A percentile compares a stretch with the other conserved stretches of the same genome.
These are phyloP conservation scores for Auricularia sp. DNA, from an alignment of 768 basidiomycete species.

Conservation along the genomic window DNA sequence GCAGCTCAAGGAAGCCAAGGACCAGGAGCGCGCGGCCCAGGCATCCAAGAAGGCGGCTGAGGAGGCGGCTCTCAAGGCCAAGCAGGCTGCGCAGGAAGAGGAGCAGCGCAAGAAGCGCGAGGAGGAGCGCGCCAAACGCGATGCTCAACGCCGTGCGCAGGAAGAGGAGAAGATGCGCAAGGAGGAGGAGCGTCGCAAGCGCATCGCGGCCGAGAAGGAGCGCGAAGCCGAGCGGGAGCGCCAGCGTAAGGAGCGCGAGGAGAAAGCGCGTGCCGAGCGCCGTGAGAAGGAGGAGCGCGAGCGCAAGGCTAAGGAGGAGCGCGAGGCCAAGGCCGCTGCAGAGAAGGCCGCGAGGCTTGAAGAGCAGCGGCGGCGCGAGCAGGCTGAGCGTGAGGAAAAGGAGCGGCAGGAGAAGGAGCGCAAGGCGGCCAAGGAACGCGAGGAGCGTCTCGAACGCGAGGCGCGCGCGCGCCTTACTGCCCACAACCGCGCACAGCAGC, in stretches of 20 bases:
- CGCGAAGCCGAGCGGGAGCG: slow-evolving; percentile 66
- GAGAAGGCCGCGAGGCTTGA: slow-evolving; percentile 32
- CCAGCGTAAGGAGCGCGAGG: slow-evolving; percentile 66
- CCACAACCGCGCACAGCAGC: slow-evolving; percentile 4
- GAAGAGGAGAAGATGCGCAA: slow-evolving; percentile 78
- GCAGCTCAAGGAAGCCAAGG: slow-evolving; percentile 85
- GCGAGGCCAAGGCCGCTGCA: slow-evolving; percentile 42
- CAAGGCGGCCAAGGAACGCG: slow-evolving; percentile 52
- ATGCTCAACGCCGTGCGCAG: slow-evolving; percentile 59
- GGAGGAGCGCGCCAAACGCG: slow-evolving; percentile 75
- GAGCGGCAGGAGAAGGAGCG: slow-evolving; percentile 45
- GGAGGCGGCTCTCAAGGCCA: slow-evolving; percentile 67
- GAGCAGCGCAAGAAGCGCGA: slow-evolving; percentile 73
- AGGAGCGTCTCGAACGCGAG: slow-evolving; percentile 26
- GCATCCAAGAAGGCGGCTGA: slow-evolving; percentile 83
- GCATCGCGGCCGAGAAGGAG: slow-evolving; percentile 70
- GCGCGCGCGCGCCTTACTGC: slow-evolving; percentile 12
- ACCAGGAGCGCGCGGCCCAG: slow-evolving; percentile 75
- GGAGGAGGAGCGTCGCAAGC: slow-evolving; percentile 75
- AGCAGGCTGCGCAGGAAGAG: slow-evolving; percentile 68
- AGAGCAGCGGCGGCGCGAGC: slow-evolving; percentile 18
- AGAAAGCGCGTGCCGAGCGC: slow-evolving; percentile 40
- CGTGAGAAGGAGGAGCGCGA: slow-evolving; percentile 54
- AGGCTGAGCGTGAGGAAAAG: slow-evolving; percentile 45
- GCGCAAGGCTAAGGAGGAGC: slow-evolving; percentile 52